Base-by-base conservation (phyloP, 1,284 basidiomycete genomes). In the Inonotus hispidus region DNA sequence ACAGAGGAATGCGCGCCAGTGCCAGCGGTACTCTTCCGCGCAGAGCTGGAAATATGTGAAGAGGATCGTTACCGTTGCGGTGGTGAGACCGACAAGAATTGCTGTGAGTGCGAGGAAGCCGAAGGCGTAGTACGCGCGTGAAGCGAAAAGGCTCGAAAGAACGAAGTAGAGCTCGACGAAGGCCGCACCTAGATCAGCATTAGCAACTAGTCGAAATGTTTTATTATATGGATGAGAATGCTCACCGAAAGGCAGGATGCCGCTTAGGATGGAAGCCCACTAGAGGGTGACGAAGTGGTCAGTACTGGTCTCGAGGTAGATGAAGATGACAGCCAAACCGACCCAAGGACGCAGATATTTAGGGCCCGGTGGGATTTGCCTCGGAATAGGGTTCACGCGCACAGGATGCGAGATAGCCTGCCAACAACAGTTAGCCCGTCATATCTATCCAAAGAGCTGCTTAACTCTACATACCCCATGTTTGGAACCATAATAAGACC, bases 81-180 rank as follows among this genome's bases (percentile, higher is more conserved):
- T 92, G 2, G 94, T 97, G 47, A 97, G 75, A 23, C 83, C 83
- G 39, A 97, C 92, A 47, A 98, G 87, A 41, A 82, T 77, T 52
- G 92, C 92, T 0, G 95, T 97, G 56, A 98, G 77, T 35, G 94
- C 90, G 50, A 98, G 77, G 79, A 98, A 98, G 39, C 96, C 96
- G 70, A 96, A 97, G 16, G 95, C 95, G 71, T 96, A 97, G 76
- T 95, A 95, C 54, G 93, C 92, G 55, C 92, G 83, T 49, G 94
- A 95, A 29, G 95, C 95, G 69, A 98, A 99, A 47, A 98, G 80
- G 68, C 89, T 92, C 19, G 93, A 94, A 66, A 98, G 81, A 54
- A 98, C 88, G 72, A 95, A 98, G 75, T 95, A 98, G 13, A 98
- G 79, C 73, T 98, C 96, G 65, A 98, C 91, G 70, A 98, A 98